Percentiles rank a stretch among this genome's conserved stretches.
Conservation (phyloP, 768 basidiomycete genomes). For the Panaeolus cyanescens region DNA sequence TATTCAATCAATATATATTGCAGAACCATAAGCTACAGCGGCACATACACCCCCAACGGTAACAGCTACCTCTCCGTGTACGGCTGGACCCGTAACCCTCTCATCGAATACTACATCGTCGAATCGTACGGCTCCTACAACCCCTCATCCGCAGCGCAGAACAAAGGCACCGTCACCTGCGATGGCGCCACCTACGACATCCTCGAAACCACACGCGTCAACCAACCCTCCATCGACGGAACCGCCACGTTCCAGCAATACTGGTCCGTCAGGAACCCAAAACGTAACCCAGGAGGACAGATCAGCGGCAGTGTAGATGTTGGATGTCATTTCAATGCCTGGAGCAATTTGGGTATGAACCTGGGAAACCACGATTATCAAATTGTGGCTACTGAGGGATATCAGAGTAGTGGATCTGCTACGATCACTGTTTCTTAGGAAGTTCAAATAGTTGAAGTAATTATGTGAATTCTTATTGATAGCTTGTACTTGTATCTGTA, state of each 20-base stretch:
- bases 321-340: slow-evolving; percentile 45
- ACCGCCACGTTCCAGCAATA: slow-evolving; percentile 47
- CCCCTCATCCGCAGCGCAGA: slow-evolving; percentile 31
- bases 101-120: slow-evolving; percentile 50
- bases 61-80: slow-evolving; percentile 47
- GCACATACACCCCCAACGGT: slow-evolving; percentile 36
- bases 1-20: neutral
- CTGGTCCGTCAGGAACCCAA: slow-evolving; percentile 43
- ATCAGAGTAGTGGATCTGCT: slow-evolving; percentile 37
- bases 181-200: slow-evolving; percentile 47
- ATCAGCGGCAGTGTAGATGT: slow-evolving; percentile 36
- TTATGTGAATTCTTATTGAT: too few species aligned
- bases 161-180: slow-evolving; percentile 39
- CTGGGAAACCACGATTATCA: slow-evolving; percentile 44
- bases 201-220: slow-evolving; percentile 35
- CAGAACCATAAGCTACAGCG: slow-evolving; percentile 33
- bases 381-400: slow-evolving; percentile 49
- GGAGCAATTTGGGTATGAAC: slow-evolving; percentile 37
- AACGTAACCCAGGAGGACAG: slow-evolving; percentile 22
- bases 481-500: too few species aligned
- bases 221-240: slow-evolving; percentile 44
- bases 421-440: neutral
- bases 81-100: slow-evolving; percentile 47
- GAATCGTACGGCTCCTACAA: slow-evolving; percentile 44
- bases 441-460: too few species aligned